Conservation (phyloP, 1,139 yeast species). For the Nakaseomyces glabratus region DNA sequence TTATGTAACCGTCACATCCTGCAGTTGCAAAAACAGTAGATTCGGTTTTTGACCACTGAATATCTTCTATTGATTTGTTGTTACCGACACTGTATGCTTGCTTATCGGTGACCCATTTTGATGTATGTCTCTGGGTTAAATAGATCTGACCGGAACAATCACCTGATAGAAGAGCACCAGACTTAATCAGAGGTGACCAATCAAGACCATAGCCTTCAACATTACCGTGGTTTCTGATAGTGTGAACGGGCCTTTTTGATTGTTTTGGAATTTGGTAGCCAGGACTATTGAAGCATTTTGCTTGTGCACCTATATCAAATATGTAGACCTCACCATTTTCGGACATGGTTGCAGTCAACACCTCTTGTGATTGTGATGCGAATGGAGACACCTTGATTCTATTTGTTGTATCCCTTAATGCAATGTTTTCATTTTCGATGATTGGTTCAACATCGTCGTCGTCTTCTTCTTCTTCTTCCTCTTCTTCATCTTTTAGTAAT, state of each 20-base stretch:
- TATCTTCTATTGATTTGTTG: slow-evolving; percentile 71
- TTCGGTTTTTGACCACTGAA: slow-evolving; percentile 94
- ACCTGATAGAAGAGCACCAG: slow-evolving; percentile 82
- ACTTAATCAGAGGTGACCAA: slow-evolving; percentile 81
- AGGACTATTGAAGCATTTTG: slow-evolving; percentile 78
- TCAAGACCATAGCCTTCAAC: slow-evolving; percentile 96
- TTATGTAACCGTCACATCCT: slow-evolving; percentile 83
- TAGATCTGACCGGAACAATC: slow-evolving; percentile 79
- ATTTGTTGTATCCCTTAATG: slow-evolving; percentile 78
- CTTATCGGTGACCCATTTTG: slow-evolving; percentile 81
- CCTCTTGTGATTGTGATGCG: slow-evolving; percentile 45
- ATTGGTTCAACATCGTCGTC: slow-evolving; percentile 75
- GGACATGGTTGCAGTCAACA: slow-evolving; percentile 77
- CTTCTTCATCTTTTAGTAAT: slow-evolving; percentile 71
- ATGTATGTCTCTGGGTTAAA: slow-evolving; percentile 65
- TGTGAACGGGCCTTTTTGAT: slow-evolving; percentile 73
- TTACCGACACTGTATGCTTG: slow-evolving; percentile 68
- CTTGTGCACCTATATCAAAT: slow-evolving; percentile 72
- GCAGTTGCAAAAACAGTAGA: slow-evolving; percentile 88
- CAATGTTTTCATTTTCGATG: slow-evolving; percentile 71
- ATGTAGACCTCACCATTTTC: slow-evolving; percentile 87
- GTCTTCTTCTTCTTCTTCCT: slow-evolving; percentile 58
- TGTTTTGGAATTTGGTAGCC: slow-evolving; percentile 73
- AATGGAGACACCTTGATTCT: slow-evolving; percentile 81
- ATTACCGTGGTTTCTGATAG: slow-evolving; percentile 82